Base-by-base conservation (phyloP, 306 rosid genomes). In the Rosa persica region DNA sequence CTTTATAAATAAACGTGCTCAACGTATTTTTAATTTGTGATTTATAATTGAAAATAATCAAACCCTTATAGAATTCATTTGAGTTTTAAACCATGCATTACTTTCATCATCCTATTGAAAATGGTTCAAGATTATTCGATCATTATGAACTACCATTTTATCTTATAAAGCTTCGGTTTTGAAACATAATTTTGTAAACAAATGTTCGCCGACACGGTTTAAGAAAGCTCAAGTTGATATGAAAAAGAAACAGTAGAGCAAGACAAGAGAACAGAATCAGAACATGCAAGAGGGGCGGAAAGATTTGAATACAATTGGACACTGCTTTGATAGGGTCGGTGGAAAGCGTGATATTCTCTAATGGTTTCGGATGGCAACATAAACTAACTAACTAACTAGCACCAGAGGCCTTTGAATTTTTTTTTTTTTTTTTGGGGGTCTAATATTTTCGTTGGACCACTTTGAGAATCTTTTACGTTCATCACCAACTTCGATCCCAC, bases 301-400 rank as follows among this genome's bases (percentile, higher is more conserved):
- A 78, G 30, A 74, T 75, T 23, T 71, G 79, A 60, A 73, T 36
- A 73, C 47, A 57, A 69, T 76, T 81, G 83, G 84, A 76, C 77
- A 81, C 15, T 39, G 58, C 36, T 39, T 48, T 64, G 86, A 79
- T 76, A 73, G 77, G 78, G 86, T 79, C 86, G 86, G 89, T 71
- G 82, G 69, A 48, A 72, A 68, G 78, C 68, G 42, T 15, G 34
- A 83, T 49, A 74, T 79, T 74, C 54, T 74, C 67, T 30, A 43
- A 11, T 44, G 20, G 36, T 27, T 55, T 58, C 9, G 1, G 22
- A 51, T 6, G 11, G 8, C n/a, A 30, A 30, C 36, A 30, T 30
- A 30, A 30, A 30, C 8, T 5, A 7, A 17, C 8, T 5, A 51
- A 57, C 15, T 9, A 34, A 30, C 40, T 13, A 60, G 39, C 39